Evolutionary conservation across 2,329 filamentous ascomycete species (phyloP), one percentile per base, ranked within the genome.

Genomic region (Fonsecaea monophora): DNA sequence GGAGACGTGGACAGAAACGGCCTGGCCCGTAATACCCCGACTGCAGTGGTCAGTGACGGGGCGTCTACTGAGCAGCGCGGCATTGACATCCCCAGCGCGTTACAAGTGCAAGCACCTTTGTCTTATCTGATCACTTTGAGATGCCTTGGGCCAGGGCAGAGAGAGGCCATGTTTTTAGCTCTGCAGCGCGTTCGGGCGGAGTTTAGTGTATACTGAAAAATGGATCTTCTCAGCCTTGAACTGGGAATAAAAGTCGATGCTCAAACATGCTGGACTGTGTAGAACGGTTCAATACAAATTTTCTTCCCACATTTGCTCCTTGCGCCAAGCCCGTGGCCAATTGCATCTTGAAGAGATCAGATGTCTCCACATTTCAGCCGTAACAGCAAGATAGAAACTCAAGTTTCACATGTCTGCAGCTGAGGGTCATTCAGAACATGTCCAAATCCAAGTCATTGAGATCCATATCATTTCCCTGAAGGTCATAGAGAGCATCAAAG

Each of bases 361-460:
- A 50, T 13, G 10, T 30, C 18, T 10, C 7, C 25, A 21, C 5
- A 3, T 48, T 3, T 25, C 2, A 30, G 18, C 8, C 21, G 18
- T 30, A 50, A 21, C 18, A 32, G 21, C 25, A 42, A 15, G 40
- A 50, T 25, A 35, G 25, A 50, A 60, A 32, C 42, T 15, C 42
- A n/a, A 37, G 32, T 12, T 50, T 9, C 18, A 18, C 12, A 18
- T 9, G 7, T 37, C 13, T 35, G 9, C 8, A 8, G 8, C 10
- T 13, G 18, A 50, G 25, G 34, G 12, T 30, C 15, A 32, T 25
- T 60, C 58, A 71, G 58, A 73, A 73, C 71, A 73, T 73, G 62
- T 71, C 71, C 30, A 73, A 65, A 60, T 73, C 72, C 48, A 73
- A 58, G 38, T 72, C 72, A 55, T 72, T 69, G 38, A 73, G 64